These are phyloP conservation scores for Tritrichomonas foetus DNA, from an alignment of 208 protist species.

Conservation along the genomic window DNA sequence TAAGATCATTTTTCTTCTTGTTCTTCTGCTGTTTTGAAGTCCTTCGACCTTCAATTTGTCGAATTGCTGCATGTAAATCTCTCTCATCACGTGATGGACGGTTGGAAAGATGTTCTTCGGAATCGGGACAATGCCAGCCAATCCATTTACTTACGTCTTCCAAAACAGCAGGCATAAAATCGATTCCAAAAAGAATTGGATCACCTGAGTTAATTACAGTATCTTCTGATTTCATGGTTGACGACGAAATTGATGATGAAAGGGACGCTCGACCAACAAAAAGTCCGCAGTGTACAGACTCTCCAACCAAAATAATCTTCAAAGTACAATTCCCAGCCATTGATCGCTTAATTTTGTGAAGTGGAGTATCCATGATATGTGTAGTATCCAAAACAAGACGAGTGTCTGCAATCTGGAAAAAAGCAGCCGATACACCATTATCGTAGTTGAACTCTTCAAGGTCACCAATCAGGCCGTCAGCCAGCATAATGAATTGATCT, in stretches of 20 bases:
- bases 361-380: neutral
- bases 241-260: neutral
- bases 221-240: neutral
- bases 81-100: no score
- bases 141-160: neutral
- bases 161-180: neutral
- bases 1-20: no score
- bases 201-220: neutral
- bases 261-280: neutral
- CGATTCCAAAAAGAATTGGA: neutral
- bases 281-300: neutral
- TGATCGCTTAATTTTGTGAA: neutral
- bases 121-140: no score
- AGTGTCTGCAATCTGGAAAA: conserved; percentile 18
- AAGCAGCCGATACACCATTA: neutral
- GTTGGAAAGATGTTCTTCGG: no score
- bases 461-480: neutral
- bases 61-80: no score
- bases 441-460: conserved; percentile 32
- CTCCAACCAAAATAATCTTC: neutral
- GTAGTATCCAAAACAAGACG: neutral
- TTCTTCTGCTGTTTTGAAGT: no score
- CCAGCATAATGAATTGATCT: neutral
- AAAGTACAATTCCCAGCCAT: neutral
- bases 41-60: no score